Conservation (phyloP, 352 stramenopile species). For the Saprolegnia diclina region DNA sequence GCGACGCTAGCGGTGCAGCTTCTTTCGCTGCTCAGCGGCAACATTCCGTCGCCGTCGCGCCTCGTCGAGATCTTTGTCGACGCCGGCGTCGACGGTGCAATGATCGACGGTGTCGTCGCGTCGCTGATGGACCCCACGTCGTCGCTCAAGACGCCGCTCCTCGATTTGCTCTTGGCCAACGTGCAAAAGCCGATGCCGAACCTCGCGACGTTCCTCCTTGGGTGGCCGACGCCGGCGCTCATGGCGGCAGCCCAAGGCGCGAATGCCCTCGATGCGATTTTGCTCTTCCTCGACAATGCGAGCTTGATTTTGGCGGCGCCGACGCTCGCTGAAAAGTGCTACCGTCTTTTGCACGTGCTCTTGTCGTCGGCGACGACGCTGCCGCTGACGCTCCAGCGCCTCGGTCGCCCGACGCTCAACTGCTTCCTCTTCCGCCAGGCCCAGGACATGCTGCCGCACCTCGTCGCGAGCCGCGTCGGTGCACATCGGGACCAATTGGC, state of each 20-base stretch:
- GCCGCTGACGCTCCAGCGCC: neutral
- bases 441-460: neutral
- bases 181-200: constrained; percentile 69
- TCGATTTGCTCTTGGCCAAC: constrained; percentile 77
- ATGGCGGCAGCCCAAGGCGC: neutral
- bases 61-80: constrained; percentile 45
- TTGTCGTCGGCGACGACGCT: constrained; percentile 30
- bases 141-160: constrained; percentile 34
- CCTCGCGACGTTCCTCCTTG: constrained; percentile 63
- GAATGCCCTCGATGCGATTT: constrained; percentile 49
- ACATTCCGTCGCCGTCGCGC: constrained; percentile 38
- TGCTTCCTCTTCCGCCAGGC: constrained; percentile 16
- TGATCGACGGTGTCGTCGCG: constrained; percentile 10
- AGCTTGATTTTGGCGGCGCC: constrained; percentile 65
- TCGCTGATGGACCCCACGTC: neutral
- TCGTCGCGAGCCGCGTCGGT: neutral
- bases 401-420: constrained; percentile 5
- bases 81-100: constrained; percentile 17
- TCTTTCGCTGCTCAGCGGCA: constrained; percentile 57
- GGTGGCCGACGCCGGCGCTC: constrained; percentile 28
- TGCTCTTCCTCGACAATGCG: constrained; percentile 64
- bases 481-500: constrained; percentile 9
- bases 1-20: constrained; percentile 63
- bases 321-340: constrained; percentile 53
- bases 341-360: constrained; percentile 59